Percentiles rank a stretch among this genome's conserved stretches.
Conservation (phyloP, 371 early-diverging fungal species). For the Mucor velutinosus region DNA sequence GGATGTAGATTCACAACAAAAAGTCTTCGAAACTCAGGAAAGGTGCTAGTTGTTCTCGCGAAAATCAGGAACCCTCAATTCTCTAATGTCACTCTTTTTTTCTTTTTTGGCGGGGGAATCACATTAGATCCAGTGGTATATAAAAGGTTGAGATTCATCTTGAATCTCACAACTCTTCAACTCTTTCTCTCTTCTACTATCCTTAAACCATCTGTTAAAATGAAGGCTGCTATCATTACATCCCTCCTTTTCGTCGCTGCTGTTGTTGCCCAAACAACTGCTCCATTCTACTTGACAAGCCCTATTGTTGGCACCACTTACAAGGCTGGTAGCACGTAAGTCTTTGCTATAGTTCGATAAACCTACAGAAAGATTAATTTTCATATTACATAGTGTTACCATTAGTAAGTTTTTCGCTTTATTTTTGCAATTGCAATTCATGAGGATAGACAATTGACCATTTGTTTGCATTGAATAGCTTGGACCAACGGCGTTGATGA, state of each 20-base stretch:
- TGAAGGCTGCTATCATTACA: conserved; percentile 5
- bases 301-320: conserved; percentile 26
- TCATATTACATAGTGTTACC: conserved; percentile 3
- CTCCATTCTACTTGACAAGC: conserved; percentile 28
- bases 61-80: background rate
- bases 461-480: conserved; percentile 11
- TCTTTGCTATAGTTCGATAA: background rate
- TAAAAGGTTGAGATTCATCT: background rate
- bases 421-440: background rate
- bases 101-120: background rate
- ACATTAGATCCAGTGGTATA: background rate
- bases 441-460: background rate
- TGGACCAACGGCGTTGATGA: conserved; percentile 29
- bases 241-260: conserved; percentile 10
- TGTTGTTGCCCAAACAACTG: conserved; percentile 22
- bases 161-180: background rate
- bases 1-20: background rate
- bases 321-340: conserved; percentile 29
- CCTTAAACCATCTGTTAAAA: background rate
- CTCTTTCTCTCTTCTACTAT: background rate
- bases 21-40: conserved; percentile 1
- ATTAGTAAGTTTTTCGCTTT: conserved; percentile 12
- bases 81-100: conserved; percentile 1
- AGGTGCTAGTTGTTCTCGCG: background rate
- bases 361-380: background rate